phyloP scores from a whole-genome alignment of 495 filamentous ascomycete species.

The Choiromyces venosus region DNA sequence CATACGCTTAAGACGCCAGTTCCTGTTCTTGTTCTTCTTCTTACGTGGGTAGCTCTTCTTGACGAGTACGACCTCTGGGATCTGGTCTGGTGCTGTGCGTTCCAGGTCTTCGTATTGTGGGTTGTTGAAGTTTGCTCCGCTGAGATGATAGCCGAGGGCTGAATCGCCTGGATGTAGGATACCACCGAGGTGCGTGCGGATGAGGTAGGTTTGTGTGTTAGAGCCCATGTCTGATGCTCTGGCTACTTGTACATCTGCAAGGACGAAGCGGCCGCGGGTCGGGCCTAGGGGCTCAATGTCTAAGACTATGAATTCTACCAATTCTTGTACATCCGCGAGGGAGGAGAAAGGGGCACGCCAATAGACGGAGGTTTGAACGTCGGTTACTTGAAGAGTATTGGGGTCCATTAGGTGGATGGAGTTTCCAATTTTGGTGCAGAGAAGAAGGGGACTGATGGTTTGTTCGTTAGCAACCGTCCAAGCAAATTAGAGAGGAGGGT shows the following conservation, averaged over 20 bases:
- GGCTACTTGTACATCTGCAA: constrained; percentile 82
- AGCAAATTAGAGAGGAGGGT: neutral
- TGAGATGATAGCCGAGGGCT: constrained; percentile 83
- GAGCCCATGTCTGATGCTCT: constrained; percentile 80
- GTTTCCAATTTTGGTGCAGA: constrained; percentile 88
- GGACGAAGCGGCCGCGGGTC: constrained; percentile 70
- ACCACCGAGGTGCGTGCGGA: constrained; percentile 80
- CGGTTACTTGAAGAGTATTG: constrained; percentile 80
- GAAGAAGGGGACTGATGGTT: constrained; percentile 52
- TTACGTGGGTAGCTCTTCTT: constrained; percentile 91
- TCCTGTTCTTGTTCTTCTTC: constrained; percentile 71
- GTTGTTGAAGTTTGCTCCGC: constrained; percentile 88
- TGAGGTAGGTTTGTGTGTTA: constrained; percentile 80
- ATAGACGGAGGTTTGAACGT: constrained; percentile 71
- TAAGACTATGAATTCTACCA: constrained; percentile 89
- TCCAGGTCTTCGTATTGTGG: constrained; percentile 73
- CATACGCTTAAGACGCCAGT: constrained; percentile 95
- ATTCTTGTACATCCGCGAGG: constrained; percentile 74
- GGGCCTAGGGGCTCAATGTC: constrained; percentile 79
- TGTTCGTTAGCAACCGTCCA: neutral
- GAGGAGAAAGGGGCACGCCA: constrained; percentile 81
- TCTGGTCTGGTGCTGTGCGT: constrained; percentile 59
- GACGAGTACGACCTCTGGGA: constrained; percentile 90
- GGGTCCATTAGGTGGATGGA: constrained; percentile 85
- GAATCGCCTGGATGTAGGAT: constrained; percentile 85